Evolutionary conservation across 805 yeast species (phyloP).

Genomic region (Diddensiella caesifluorescens): DNA sequence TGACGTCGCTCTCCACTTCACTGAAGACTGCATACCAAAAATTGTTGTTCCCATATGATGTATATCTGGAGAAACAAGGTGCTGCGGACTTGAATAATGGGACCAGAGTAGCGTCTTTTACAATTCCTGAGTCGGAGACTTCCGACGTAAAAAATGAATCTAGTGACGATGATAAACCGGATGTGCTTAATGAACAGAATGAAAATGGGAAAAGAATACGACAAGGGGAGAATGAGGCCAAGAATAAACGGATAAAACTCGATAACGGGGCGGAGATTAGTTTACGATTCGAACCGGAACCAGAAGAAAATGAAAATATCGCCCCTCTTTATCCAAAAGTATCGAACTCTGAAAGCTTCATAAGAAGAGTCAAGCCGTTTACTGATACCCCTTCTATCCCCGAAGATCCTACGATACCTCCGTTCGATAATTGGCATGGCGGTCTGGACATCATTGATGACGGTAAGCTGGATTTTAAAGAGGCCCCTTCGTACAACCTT

Average conservation of each 20-base stretch:
- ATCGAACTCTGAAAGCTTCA: constrained; percentile 31
- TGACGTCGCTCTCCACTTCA: constrained; percentile 66
- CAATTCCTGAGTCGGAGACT: constrained; percentile 4
- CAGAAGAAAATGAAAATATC: not conserved
- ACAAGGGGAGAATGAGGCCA: constrained; percentile 8
- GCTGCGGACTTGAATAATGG: constrained; percentile 10
- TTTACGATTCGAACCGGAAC: not conserved
- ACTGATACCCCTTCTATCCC: constrained; percentile 9
- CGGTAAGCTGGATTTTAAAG: constrained; percentile 36
- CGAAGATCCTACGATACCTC: constrained; percentile 16
- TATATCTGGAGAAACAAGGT: constrained; percentile 16
- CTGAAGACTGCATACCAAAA: constrained; percentile 55
- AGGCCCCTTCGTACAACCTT: constrained; percentile 49
- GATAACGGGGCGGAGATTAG: constrained; percentile 12
- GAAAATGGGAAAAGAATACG: not conserved
- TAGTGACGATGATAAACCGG: constrained; percentile 1
- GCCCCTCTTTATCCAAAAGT: constrained; percentile 6
- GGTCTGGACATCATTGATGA: constrained; percentile 38
- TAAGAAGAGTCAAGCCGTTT: constrained; percentile 12
- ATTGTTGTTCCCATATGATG: constrained; percentile 31
- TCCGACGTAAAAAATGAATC: not conserved
- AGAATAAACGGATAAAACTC: constrained; percentile 11
- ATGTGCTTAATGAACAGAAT: not conserved
- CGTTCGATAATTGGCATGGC: constrained; percentile 38
- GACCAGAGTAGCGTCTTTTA: constrained; percentile 2